A percentile compares a stretch with the other conserved stretches of the same genome.
Evolutionary conservation across 148 eudicot species (phyloP).

Genomic region (Persicaria maculosa): DNA sequence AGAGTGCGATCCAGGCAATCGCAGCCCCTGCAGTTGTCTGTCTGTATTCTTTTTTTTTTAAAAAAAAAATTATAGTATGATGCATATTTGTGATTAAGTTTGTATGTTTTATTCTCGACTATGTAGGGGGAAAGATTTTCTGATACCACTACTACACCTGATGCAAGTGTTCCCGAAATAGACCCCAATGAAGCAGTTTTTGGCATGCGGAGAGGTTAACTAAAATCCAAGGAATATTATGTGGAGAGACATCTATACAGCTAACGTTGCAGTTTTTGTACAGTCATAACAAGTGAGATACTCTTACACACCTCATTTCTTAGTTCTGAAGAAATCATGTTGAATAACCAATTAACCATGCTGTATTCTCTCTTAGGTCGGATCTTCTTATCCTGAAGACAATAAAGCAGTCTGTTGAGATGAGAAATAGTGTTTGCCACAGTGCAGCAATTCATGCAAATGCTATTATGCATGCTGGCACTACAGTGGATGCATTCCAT

Average conservation of each 20-base stretch:
- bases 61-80: too few species aligned
- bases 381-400: constrained; percentile 97
- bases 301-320: background rate
- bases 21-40: too few species aligned
- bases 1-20: too few species aligned
- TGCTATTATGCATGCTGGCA: constrained; percentile 99
- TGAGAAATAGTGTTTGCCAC: constrained; percentile 98
- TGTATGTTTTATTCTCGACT: too few species aligned
- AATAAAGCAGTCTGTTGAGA: constrained; percentile 94
- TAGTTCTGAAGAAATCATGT: background rate
- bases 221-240: constrained; percentile 74
- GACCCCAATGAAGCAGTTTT: constrained; percentile 63
- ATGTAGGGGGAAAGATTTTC: too few species aligned
- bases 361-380: constrained; percentile 39
- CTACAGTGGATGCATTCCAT: constrained; percentile 92
- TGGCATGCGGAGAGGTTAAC: constrained; percentile 52
- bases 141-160: constrained; percentile 18
- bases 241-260: constrained; percentile 95
- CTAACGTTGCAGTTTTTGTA: constrained; percentile 82
- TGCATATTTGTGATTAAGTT: too few species aligned
- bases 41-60: too few species aligned
- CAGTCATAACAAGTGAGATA: constrained; percentile 46
- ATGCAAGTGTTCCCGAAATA: constrained; percentile 23
- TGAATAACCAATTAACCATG: background rate
- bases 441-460: constrained; percentile 96